A percentile compares a stretch with the other conserved stretches of the same genome.
Evolutionary conservation across 768 basidiomycete genomes (phyloP).

Genomic region (Calocybe cyanea): DNA sequence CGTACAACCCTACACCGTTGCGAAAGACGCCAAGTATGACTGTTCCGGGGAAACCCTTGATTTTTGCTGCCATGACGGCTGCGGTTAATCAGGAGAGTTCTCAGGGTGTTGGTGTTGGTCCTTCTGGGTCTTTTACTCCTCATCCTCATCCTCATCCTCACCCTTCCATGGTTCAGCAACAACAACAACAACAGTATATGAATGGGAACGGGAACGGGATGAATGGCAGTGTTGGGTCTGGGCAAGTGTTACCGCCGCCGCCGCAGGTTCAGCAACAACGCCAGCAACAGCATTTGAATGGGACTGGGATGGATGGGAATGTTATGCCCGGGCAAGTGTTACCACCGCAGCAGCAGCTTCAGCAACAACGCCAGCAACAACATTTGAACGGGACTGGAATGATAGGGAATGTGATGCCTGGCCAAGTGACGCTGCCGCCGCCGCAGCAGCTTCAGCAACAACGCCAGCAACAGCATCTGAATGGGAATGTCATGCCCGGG

Average conservation of each 20-base stretch:
- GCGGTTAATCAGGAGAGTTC: constrained; percentile 19
- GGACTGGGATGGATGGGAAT: neutral
- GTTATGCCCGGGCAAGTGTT: neutral
- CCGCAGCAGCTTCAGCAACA: neutral
- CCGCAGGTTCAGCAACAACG: neutral
- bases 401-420: neutral
- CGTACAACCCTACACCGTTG: constrained; percentile 11
- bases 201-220: too few species aligned
- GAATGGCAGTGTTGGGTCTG: too few species aligned
- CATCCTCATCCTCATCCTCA: too few species aligned
- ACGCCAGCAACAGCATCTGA: too few species aligned
- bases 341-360: constrained; percentile 2
- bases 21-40: constrained; percentile 21
- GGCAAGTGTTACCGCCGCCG: neutral
- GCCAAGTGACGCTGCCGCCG: neutral
- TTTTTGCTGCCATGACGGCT: constrained; percentile 54
- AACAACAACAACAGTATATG: too few species aligned
- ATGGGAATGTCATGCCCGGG: too few species aligned
- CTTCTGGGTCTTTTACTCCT: too few species aligned
- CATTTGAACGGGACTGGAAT: too few species aligned
- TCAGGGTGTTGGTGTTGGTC: too few species aligned
- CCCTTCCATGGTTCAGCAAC: too few species aligned
- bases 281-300: too few species aligned
- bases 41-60: constrained; percentile 50
- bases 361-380: too few species aligned